Evolutionary conservation across 768 basidiomycete genomes (phyloP).

Genomic region (Guyanaporus albipodus): DNA sequence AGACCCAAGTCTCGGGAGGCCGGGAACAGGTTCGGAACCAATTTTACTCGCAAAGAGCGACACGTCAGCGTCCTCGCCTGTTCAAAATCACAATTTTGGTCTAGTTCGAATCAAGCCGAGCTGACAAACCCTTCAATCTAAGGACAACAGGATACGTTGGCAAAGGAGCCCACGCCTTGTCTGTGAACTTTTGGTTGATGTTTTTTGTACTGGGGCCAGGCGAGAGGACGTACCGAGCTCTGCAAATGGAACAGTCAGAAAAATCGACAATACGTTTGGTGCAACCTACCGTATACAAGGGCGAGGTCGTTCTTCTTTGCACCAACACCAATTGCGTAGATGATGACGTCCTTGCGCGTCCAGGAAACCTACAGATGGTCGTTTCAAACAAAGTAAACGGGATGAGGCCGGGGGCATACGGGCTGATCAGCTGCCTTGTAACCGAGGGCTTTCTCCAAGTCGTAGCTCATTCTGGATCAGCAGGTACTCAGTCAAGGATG

Average conservation of each 20-base stretch:
- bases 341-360: slow-evolving; percentile 80
- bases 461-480: slow-evolving; percentile 18
- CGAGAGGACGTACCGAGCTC: slow-evolving; percentile 45
- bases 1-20: slow-evolving; percentile 67
- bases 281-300: slow-evolving; percentile 63
- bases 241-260: slow-evolving; percentile 16
- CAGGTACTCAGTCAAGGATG: background rate
- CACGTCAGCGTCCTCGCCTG: slow-evolving; percentile 60
- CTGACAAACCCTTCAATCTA: slow-evolving; percentile 53
- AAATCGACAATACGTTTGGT: background rate
- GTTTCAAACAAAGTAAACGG: background rate
- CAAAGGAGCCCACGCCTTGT: slow-evolving; percentile 67
- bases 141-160: slow-evolving; percentile 87
- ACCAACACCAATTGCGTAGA: slow-evolving; percentile 78
- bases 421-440: slow-evolving; percentile 47
- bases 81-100: background rate
- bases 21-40: slow-evolving; percentile 44
- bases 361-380: slow-evolving; percentile 57
- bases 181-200: slow-evolving; percentile 30
- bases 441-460: slow-evolving; percentile 68
- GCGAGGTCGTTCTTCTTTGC: slow-evolving; percentile 70
- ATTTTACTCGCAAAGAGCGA: slow-evolving; percentile 57
- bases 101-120: background rate
- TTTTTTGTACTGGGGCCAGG: background rate
- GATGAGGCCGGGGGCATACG: slow-evolving; percentile 37